Conservation (phyloP, 805 yeast genomes). For the Candida morakotiae region DNA sequence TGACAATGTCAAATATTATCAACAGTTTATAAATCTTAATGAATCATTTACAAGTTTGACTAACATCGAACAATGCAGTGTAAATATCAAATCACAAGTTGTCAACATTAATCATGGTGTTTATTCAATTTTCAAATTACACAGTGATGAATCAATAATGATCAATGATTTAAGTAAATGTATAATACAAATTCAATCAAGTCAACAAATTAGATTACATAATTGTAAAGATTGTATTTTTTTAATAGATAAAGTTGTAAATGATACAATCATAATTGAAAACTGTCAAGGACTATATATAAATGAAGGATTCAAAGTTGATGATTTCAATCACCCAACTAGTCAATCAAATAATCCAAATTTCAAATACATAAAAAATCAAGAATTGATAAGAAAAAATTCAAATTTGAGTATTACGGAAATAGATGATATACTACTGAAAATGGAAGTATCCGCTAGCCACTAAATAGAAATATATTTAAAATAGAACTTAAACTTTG, state of each 20-base stretch:
- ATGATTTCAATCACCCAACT: constrained; percentile 28
- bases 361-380: constrained; percentile 1
- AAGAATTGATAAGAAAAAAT: no score
- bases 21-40: not conserved
- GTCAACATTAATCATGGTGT: constrained; percentile 18
- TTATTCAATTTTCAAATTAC: constrained; percentile 14
- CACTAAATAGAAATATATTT: no score
- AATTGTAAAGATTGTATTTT: constrained; percentile 13
- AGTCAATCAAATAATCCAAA: constrained; percentile 8
- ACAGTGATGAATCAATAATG: constrained; percentile 17
- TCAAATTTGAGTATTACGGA: no score
- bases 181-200: constrained; percentile 1
- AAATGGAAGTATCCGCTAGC: no score
- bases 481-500: no score
- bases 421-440: no score
- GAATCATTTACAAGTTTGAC: constrained; percentile 1
- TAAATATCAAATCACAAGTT: constrained; percentile 10
- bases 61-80: not conserved
- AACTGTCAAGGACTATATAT: constrained; percentile 16
- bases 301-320: constrained; percentile 15
- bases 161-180: not conserved
- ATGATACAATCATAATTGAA: constrained; percentile 27
- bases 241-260: constrained; percentile 16
- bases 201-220: constrained; percentile 31
- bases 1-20: not conserved